Base-by-base conservation (phyloP, 192 early-diverging fungal species). In the Coemansia reversa region DNA sequence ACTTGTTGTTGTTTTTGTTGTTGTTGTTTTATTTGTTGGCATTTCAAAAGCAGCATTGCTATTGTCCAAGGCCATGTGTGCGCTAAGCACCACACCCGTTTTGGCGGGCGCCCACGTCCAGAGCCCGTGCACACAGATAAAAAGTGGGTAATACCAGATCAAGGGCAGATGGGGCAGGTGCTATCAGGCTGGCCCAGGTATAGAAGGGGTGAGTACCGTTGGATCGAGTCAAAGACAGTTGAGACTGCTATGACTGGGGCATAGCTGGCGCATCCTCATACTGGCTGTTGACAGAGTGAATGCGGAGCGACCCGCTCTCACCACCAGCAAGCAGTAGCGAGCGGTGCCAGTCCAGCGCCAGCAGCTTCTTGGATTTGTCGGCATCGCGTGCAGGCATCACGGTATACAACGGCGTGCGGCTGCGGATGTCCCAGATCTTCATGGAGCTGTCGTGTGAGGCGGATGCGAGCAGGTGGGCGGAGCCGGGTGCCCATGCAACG, bases 371-470 rank as follows among this genome's bases (percentile, higher is more conserved):
- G 39, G 64, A 70, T 54, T 64, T 68, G 64, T 79, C 76, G 24
- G 63, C 59, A 29, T 52, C 71, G 61, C 35, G 55, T 19, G 76
- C 62, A 12, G 76, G 67, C 28, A 62, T 54, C 35, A 96, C 69
- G 5, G 90, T 89, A 74, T 95, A 95, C 65, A 96, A 69, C 29
- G 93, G 86, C 30, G 86, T 89, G 60, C 88, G 90, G 73, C 89
- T 91, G 60, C 97, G 88, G 23, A 97, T 90, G 75, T 98, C 97
- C 95, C 95, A 98, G 23, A 98, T 86, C 69, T 91, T 90, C 58
- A 97, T 72, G 6, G 90, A 84, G 39, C 86, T 81, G 75, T 98
- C 97, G 67, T 96, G 93, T 28, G 93, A 95, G 28, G 87, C 91
- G 58, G 86, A 88, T 8, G 86, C 91, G 47, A 98, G 74, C 64